phyloP scores from a whole-genome alignment of 805 yeast genomes.

The Hanseniaspora guilliermondii region DNA sequence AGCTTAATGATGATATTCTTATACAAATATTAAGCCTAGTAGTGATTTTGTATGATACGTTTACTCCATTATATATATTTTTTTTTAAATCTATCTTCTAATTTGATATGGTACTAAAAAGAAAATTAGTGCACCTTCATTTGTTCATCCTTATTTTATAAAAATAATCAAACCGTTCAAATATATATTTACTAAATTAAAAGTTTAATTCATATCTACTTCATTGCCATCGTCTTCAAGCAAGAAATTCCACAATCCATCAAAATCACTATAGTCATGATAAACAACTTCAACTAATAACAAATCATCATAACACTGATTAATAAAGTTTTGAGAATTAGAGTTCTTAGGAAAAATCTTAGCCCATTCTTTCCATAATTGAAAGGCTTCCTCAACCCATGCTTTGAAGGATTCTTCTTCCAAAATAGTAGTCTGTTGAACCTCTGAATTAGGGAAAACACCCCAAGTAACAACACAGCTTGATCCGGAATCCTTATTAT shows the following conservation, averaged over 20 bases:
- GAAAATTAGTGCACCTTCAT: neutral
- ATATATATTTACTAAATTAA: neutral
- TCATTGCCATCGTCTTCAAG: conserved; percentile 17
- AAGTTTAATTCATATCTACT: neutral
- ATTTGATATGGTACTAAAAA: too few relatives aligned
- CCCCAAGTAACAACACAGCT: conserved; percentile 97
- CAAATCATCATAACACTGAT: conserved; percentile 47
- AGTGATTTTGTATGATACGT: too few relatives aligned
- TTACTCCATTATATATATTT: too few relatives aligned
- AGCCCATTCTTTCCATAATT: conserved; percentile 87
- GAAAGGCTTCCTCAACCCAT: conserved; percentile 92
- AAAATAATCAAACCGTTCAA: neutral
- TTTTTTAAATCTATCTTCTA: too few relatives aligned
- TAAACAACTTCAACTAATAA: conserved; percentile 75
- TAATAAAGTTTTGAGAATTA: conserved; percentile 49
- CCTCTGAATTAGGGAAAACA: conserved; percentile 80
- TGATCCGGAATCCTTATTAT: conserved; percentile 44
- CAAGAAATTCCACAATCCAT: conserved; percentile 64
- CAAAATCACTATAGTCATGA: conserved; percentile 65
- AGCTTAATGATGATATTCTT: neutral
- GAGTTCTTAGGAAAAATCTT: conserved; percentile 48
- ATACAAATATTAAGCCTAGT: too few relatives aligned
- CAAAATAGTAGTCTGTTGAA: conserved; percentile 81
- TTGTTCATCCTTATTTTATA: neutral
- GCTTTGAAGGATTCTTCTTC: conserved; percentile 88